These are phyloP conservation scores for Clonostachys byssicola DNA, from an alignment of 2,329 filamentous ascomycete genomes.

Conservation along the genomic window DNA sequence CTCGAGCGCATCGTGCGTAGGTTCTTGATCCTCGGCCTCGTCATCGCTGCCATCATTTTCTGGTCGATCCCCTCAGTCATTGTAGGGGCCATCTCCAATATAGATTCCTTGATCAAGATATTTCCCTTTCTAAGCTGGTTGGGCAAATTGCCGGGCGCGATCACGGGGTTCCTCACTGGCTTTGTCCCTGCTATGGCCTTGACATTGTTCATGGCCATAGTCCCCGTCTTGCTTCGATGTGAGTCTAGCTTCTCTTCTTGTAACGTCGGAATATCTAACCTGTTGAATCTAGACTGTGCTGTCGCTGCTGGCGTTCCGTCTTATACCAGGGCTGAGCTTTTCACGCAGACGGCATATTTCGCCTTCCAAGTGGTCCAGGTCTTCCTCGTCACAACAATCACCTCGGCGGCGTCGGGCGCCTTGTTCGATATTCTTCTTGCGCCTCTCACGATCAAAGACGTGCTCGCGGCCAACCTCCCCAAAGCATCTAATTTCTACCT, in stretches of 20 bases:
- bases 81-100: constrained; percentile 83
- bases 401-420: constrained; percentile 73
- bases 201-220: constrained; percentile 78
- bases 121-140: constrained; percentile 73
- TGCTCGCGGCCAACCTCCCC: constrained; percentile 74
- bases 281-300: constrained; percentile 56
- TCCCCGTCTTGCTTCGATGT: constrained; percentile 75
- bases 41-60: constrained; percentile 78
- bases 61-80: constrained; percentile 74
- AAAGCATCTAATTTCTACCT: constrained; percentile 92
- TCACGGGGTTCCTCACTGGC: constrained; percentile 80
- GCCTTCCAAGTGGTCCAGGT: constrained; percentile 87
- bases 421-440: constrained; percentile 57
- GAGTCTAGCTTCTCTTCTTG: constrained; percentile 3
- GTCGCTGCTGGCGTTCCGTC: constrained; percentile 78
- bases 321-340: constrained; percentile 74
- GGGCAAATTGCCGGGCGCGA: constrained; percentile 59
- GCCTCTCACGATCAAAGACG: constrained; percentile 54
- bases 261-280: not conserved
- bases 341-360: constrained; percentile 89
- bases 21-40: constrained; percentile 65
- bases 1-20: constrained; percentile 77
- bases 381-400: constrained; percentile 81
- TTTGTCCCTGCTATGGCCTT: constrained; percentile 77
- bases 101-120: constrained; percentile 62